Evolutionary conservation across 2,329 filamentous ascomycete species (phyloP).

Genomic region (Aspergillus felis): DNA sequence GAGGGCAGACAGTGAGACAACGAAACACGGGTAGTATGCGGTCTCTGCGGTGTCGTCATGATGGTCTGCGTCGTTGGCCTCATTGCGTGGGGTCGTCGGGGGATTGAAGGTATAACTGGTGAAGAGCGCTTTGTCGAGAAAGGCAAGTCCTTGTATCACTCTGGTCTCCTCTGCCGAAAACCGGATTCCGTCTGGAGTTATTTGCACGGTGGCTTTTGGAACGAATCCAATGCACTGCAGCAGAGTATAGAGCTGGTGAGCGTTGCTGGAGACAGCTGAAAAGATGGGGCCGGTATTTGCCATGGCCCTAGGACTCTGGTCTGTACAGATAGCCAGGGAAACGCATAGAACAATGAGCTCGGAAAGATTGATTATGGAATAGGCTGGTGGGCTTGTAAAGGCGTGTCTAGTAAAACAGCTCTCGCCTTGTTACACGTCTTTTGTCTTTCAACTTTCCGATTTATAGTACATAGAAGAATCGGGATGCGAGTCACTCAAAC

Average conservation of each 20-base stretch:
- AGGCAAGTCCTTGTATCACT: constrained; percentile 85
- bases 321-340: constrained; percentile 8
- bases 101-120: constrained; percentile 72
- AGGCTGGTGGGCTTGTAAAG: constrained; percentile 15
- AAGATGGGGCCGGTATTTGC: constrained; percentile 45
- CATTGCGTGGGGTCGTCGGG: constrained; percentile 24
- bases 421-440: constrained; percentile 5
- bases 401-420: constrained; percentile 32
- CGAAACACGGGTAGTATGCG: constrained; percentile 63
- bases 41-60: constrained; percentile 37
- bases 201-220: constrained; percentile 62
- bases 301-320: constrained; percentile 10
- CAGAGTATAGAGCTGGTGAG: constrained; percentile 57
- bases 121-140: constrained; percentile 85
- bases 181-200: constrained; percentile 78
- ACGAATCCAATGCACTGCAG: constrained; percentile 61
- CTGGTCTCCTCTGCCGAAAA: constrained; percentile 85
- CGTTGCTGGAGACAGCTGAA: constrained; percentile 58
- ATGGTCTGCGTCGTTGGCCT: constrained; percentile 22
- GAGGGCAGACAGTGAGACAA: constrained; percentile 80
- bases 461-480: constrained; percentile 35
- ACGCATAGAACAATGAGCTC: constrained; percentile 6
- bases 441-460: constrained; percentile 24
- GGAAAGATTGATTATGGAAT: constrained; percentile 13
- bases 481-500: constrained; percentile 56